Evolutionary conservation across 2,329 filamentous ascomycete species (phyloP), one percentile per base, ranked within the genome.

Genomic region (Pseudogymnoascus sp.): DNA sequence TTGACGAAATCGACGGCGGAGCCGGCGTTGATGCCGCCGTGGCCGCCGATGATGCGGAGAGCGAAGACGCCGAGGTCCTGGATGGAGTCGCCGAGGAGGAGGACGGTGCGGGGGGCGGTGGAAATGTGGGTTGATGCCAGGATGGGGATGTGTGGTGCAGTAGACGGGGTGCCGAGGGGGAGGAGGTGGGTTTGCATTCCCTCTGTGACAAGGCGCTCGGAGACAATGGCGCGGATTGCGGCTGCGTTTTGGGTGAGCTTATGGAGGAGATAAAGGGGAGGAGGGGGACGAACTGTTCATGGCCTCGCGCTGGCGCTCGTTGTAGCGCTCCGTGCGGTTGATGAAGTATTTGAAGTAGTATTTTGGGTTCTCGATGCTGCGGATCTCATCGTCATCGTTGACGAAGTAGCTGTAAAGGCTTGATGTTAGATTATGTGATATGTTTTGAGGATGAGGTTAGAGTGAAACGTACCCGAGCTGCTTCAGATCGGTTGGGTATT

Each of bases 51-150:
- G 10, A 87, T 79, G 19, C 91, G 85, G 68, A 89, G 87, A 0
- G 91, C 86, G 67, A 93, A 82, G 35, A 93, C 76, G 0, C 90
- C 92, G 0, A 96, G 80, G 62, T 93, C 87, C 70, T 93, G 88
- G 2, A 73, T 73, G 1, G 83, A 77, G 68, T 95, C 88, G 63
- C 91, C 90, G 69, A 96, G 83, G 61, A 96, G 75, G 53, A 96
- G 75, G 21, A 96, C 78, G 15, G 96, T 76, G 42, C 89, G 87
- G 56, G 82, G 79, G 63, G 83, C 83, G 9, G 72, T 73, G 21
- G 74, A 69, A 2, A 95, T 73, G 64, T 86, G 79, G 6, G 77
- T 67, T 7, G 84, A 86, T 7, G 83, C 76, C 64, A 93, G 83
- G 68, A 97, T 90, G 0, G 87, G 86, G 6, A 91, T 77, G 66